Evolutionary conservation across 345 rosid genomes (phyloP).

Genomic region (Salix caprea): DNA sequence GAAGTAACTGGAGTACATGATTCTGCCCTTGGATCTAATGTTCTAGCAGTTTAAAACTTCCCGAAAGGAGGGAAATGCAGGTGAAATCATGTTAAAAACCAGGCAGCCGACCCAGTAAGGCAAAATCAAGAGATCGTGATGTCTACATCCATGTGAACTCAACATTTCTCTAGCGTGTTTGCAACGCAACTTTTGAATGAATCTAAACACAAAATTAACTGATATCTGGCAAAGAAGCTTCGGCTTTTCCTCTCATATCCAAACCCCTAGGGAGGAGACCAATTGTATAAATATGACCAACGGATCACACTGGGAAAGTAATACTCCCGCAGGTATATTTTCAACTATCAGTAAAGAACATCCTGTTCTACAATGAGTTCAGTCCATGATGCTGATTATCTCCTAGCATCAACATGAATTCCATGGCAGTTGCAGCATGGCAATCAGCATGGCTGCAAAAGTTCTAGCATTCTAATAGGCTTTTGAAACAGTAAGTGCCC

Average conservation of each 20-base stretch:
- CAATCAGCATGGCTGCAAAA: background rate
- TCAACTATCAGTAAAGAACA: background rate
- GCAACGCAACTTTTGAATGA: background rate
- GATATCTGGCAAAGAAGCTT: background rate
- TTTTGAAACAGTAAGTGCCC: conserved; percentile 58
- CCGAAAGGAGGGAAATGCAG: background rate
- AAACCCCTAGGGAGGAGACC: background rate
- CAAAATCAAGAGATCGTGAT: too few species aligned
- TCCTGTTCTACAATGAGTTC: conserved; percentile 1
- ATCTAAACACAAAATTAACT: background rate
- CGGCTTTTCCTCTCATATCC: background rate
- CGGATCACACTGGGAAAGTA: background rate
- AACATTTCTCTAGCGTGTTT: background rate
- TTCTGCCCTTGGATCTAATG: background rate
- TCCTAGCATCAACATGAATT: background rate
- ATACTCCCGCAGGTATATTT: background rate
- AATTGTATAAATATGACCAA: background rate
- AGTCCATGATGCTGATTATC: background rate
- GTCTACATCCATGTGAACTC: background rate
- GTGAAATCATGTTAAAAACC: background rate
- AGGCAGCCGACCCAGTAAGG: background rate
- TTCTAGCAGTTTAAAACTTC: background rate
- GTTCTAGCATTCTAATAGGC: conserved; percentile 50
- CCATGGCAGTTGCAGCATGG: conserved; percentile 1
- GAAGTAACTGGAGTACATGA: background rate